phyloP scores from a whole-genome alignment of 2,329 filamentous ascomycete species.

The Scedosporium boydii region DNA sequence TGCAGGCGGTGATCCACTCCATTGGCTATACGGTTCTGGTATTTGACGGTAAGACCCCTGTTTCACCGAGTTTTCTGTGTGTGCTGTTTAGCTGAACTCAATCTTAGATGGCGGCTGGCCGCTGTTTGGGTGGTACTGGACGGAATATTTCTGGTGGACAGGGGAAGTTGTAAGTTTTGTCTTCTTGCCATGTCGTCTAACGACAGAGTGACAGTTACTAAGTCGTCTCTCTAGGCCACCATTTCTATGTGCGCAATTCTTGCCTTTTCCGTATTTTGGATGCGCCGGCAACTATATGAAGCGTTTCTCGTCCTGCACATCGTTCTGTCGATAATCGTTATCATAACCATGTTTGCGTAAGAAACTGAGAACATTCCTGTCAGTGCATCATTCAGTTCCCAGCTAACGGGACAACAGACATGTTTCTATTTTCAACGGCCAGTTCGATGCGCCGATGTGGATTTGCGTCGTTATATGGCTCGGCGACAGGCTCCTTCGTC shows the following conservation, averaged over 20 bases:
- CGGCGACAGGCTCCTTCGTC: slow-evolving; percentile 35
- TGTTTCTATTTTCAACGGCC: slow-evolving; percentile 40
- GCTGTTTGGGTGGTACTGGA: slow-evolving; percentile 26
- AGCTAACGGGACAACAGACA: slow-evolving; percentile 25
- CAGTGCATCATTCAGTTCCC: slow-evolving; percentile 2
- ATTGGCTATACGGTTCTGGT: slow-evolving; percentile 45
- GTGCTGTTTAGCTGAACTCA: background rate
- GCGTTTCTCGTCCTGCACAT: slow-evolving; percentile 41
- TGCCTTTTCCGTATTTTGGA: slow-evolving; percentile 37
- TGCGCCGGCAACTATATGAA: slow-evolving; percentile 44
- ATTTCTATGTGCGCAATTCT: slow-evolving; percentile 35
- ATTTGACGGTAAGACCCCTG: slow-evolving; percentile 18
- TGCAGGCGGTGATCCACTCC: slow-evolving; percentile 55
- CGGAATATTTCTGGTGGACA: slow-evolving; percentile 37
- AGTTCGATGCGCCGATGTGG: slow-evolving; percentile 41
- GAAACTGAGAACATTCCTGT: slow-evolving; percentile 12
- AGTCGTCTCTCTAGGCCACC: slow-evolving; percentile 22
- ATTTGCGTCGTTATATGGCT: slow-evolving; percentile 38
- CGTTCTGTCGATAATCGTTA: slow-evolving; percentile 35
- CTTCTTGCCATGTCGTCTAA: background rate
- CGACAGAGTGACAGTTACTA: background rate
- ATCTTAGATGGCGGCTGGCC: slow-evolving; percentile 26
- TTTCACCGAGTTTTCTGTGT: background rate
- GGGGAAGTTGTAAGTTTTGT: slow-evolving; percentile 32
- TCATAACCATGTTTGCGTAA: slow-evolving; percentile 42